Evolutionary conservation across 2,329 filamentous ascomycete species (phyloP), one percentile per base, ranked within the genome.

Genomic region (Penicillium freii): DNA sequence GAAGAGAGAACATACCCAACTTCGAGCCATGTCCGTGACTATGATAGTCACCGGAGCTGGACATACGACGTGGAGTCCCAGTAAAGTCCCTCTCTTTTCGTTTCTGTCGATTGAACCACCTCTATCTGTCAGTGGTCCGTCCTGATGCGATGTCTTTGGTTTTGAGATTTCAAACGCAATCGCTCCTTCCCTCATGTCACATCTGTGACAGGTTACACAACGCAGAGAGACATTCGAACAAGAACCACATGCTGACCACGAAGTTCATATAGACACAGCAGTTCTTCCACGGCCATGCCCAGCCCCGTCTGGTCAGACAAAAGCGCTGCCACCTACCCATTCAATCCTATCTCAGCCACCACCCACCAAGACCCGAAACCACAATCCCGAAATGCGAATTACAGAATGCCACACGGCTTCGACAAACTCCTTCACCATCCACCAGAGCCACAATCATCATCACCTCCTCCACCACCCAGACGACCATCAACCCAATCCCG

Each of bases 391-490:
- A 60, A 60, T 23, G 42, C 58, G n/a, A 60, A 54, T 42, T 62
- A 69, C 49, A 65, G 71, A 36, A 68, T 74, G 57, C 73, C 73
- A 17, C 66, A 69, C 19, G 74, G 73, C 23, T 75, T 77, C 51
- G 72, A 72, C 52, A 72, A 69, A 31, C 63, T 76, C 31, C 68
- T 76, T 23, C 69, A 76, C 48, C 73, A 71, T 31, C 60, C 63
- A 34, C 59, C 62, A 39, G 54, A 63, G 31, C 51, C 59, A 15
- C 29, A 57, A 47, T 62, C 65, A 19, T 63, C 70, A 50, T 62
- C 65, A n/a, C 63, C 70, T 9, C 58, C 65, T 42, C 59, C 58
- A 8, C 63, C 63, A 44, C 62, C 69, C 21, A 62, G 62, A 51
- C 66, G 61, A 52, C 51, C 61, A 19, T 62, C 66, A 5, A 63